A percentile compares a stretch with the other conserved stretches of the same genome.
phyloP scores from a whole-genome alignment of 2,329 filamentous ascomycete genomes.

The Pseudogymnoascus sp. region DNA sequence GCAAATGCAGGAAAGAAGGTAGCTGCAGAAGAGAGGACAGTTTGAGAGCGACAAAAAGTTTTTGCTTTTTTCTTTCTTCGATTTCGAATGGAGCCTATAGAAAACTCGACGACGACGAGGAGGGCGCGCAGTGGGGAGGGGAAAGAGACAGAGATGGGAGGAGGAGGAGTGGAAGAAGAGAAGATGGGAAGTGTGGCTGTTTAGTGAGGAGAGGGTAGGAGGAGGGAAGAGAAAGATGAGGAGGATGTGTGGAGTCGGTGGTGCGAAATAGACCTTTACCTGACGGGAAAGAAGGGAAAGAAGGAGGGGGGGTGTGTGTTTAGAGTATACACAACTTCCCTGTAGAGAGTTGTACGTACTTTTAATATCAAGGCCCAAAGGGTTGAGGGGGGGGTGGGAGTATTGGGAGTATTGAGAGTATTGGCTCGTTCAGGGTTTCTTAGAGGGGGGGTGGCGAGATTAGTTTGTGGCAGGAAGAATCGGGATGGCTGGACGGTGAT shows the following conservation, averaged over 20 bases:
- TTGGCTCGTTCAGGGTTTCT: background rate
- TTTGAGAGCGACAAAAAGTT: background rate
- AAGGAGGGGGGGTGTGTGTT: background rate
- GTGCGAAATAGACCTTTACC: background rate
- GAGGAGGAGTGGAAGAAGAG: background rate
- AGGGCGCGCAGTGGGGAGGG: background rate
- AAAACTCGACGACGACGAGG: constrained; percentile 2
- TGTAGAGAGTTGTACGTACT: background rate
- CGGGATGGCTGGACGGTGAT: background rate
- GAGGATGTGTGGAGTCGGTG: background rate
- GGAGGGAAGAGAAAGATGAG: background rate
- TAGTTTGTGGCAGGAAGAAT: background rate
- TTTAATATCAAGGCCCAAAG: background rate
- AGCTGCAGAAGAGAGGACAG: background rate
- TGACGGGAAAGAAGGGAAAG: background rate
- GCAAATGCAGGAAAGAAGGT: background rate
- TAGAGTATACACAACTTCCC: background rate
- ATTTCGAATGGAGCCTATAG: background rate
- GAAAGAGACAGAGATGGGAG: background rate
- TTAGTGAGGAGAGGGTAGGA: background rate
- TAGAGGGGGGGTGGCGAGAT: background rate
- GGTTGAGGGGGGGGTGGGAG: background rate
- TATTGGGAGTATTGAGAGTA: background rate
- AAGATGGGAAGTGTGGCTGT: constrained; percentile 1
- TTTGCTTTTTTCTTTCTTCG: background rate